phyloP scores from a whole-genome alignment of 768 basidiomycete genomes.

The Hypsizygus marmoreus region DNA sequence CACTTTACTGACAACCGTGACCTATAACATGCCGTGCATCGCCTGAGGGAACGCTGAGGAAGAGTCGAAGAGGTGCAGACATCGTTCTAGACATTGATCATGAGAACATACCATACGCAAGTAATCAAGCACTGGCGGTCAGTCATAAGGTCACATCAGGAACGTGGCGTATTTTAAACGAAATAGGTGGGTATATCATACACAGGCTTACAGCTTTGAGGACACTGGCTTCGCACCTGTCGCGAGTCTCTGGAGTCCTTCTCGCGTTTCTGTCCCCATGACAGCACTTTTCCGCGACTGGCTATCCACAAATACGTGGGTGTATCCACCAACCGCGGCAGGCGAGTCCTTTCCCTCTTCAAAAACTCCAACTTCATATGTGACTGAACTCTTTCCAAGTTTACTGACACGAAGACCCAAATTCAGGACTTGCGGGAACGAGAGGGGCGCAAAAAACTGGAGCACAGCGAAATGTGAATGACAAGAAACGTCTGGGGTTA shows the following conservation, averaged over 20 bases:
- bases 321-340: conserved; percentile 62
- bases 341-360: conserved; percentile 41
- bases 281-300: conserved; percentile 54
- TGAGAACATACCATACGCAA: too few relatives aligned
- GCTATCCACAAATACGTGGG: conserved; percentile 81
- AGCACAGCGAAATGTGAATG: background rate
- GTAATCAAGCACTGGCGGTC: too few relatives aligned
- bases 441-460: conserved; percentile 71
- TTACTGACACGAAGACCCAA: conserved; percentile 69
- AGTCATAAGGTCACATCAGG: too few relatives aligned
- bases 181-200: too few relatives aligned
- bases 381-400: conserved; percentile 74
- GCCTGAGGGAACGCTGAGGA: too few relatives aligned
- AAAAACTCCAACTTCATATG: conserved; percentile 82
- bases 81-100: too few relatives aligned
- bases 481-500: background rate
- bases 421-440: conserved; percentile 72
- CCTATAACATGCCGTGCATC: too few relatives aligned
- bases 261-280: conserved; percentile 43
- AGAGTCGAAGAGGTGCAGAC: too few relatives aligned
- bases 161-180: too few relatives aligned
- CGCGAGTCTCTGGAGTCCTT: conserved; percentile 48
- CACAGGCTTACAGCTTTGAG: conserved; percentile 20
- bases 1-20: too few relatives aligned
- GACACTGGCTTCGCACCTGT: conserved; percentile 18